These are phyloP conservation scores for Aspergillus felis DNA, from an alignment of 2,329 filamentous ascomycete genomes.

Conservation along the genomic window DNA sequence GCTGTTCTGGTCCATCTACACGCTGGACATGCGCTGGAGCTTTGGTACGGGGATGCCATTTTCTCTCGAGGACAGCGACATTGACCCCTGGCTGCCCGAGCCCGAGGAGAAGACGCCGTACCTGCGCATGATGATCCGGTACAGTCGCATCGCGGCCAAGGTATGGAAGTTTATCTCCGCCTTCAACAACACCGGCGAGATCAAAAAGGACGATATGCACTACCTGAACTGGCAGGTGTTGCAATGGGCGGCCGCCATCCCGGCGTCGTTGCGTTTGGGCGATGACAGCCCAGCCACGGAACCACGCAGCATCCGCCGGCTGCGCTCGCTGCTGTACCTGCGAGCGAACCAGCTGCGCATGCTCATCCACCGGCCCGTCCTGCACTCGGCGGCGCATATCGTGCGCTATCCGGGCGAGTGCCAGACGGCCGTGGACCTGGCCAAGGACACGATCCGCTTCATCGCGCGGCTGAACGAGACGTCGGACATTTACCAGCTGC, in stretches of 20 bases:
- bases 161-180: constrained; percentile 81
- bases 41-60: constrained; percentile 85
- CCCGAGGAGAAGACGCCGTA: constrained; percentile 64
- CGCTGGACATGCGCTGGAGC: constrained; percentile 82
- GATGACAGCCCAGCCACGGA: constrained; percentile 34
- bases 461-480: constrained; percentile 58
- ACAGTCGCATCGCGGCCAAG: constrained; percentile 75
- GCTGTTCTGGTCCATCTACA: constrained; percentile 82
- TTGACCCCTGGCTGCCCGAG: constrained; percentile 72
- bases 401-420: constrained; percentile 69
- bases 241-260: constrained; percentile 73
- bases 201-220: constrained; percentile 71
- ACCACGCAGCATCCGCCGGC: constrained; percentile 63
- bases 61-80: constrained; percentile 75
- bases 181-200: constrained; percentile 60
- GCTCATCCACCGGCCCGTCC: constrained; percentile 78
- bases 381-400: constrained; percentile 72
- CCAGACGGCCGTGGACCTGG: constrained; percentile 61
- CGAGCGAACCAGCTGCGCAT: constrained; percentile 88
- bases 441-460: constrained; percentile 61
- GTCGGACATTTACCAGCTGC: constrained; percentile 58
- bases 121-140: constrained; percentile 79
- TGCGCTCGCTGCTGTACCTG: constrained; percentile 79
- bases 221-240: constrained; percentile 77
- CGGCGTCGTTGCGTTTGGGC: constrained; percentile 58